Base-by-base conservation (phyloP, 1,284 basidiomycete species). In the Naganishia sp. region DNA sequence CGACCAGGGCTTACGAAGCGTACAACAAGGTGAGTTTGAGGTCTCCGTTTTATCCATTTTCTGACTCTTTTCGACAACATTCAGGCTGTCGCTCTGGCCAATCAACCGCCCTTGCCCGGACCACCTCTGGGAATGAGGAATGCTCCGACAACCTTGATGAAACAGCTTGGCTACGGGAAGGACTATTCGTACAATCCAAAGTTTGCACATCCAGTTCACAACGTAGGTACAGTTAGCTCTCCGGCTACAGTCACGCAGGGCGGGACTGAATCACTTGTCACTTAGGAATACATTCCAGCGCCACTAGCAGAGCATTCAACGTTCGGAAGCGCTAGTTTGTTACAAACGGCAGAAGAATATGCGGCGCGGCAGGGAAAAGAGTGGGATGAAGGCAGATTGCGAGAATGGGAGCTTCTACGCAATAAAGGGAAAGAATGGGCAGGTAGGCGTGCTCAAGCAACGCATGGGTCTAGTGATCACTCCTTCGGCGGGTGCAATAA, bases 111-210 rank as follows among this genome's bases (percentile, higher is more conserved):
- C 6, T 69, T 78, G 11, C 75, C 76, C 10, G 73, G 71, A 9
- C 75, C 95, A 0, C 92, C 93, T 0, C 72, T 92, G 66, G 83
- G 86, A 65, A 84, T 94, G 70, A 84, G 93, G n/a, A 95, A 95
- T 75, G 92, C 92, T 1, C 92, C 92, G 2, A 94, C 92, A 6
- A 78, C 74, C 42, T 77, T 94, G 33, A 92, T 94, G 90, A 88
- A 88, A 73, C 84, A 88, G 21, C 82, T 94, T 0, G 90, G 89
- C 6, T 92, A 90, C 73, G 86, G 86, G 1, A 81, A 85, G 61
- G 85, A 83, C 31, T 92, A 92, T 73, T 78, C 79, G 57, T 95
- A 95, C 75, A 90, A 94, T 75, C 92, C 92, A 0, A 82, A 83
- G 23, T 94, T 66, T 71, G 87, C 86, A 43, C 89, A 91, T 75